Evolutionary conservation across 2,329 filamentous ascomycete species (phyloP), one percentile per base, ranked within the genome.

Genomic region (Aspergillus flavus): DNA sequence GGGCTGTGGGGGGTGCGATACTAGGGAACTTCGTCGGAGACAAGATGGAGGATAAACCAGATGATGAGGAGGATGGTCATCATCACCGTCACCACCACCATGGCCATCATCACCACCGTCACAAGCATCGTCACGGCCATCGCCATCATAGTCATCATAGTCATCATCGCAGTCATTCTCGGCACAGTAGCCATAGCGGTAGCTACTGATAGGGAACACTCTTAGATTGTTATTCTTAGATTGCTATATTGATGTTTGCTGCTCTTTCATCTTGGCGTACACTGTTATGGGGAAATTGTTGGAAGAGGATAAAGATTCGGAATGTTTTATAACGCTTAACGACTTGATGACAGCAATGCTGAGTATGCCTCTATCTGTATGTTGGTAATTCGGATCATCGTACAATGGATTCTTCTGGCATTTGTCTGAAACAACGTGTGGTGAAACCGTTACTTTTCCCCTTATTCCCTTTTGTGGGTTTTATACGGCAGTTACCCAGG

Each of bases 1-100:
- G 86, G 12, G 83, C 85, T 0, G 72, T 89, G 32, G 84, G 84
- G 4, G 86, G 86, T 61, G 86, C 85, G 0, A 79, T 89, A 53
- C 61, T 84, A 2, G 86, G 86, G 1, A 82, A 79, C 71, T 84
- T 86, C 64, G 69, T 85, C 0, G 84, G 87, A 68, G 82, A 87
- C 67, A 83, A 84, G 68, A 67, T 78, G 67, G 86, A 87, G 76
- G 74, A 26, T 21, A 28, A 80, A 45, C 79, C 80, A 68, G 70
- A 72, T 36, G 57, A 62, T 23, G 54, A 62, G 26, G 45, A 58
- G n/a, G 21, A 55, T 36, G 45, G 61, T 36, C 21, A 41, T 30
- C 62, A 66, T 52, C 32, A 48, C 26, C 61, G 62, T 34, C 61
- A 64, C 11, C 53, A 64, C 54, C 64, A 71, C 72, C 57, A 69